These are phyloP conservation scores for Haplosporangium sp. DNA, from an alignment of 371 early-diverging fungal genomes.

Conservation along the genomic window DNA sequence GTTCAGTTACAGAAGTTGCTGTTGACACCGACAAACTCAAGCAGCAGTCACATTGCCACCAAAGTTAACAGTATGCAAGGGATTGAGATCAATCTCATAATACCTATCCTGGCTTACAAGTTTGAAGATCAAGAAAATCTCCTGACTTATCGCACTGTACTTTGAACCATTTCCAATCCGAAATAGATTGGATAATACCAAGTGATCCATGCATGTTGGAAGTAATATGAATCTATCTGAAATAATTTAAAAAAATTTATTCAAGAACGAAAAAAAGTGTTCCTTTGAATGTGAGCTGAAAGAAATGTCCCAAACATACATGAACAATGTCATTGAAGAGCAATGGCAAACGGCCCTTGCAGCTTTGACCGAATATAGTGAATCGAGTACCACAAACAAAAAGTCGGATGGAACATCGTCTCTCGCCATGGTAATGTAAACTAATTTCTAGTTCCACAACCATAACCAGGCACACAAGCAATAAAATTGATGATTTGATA, in stretches of 20 bases:
- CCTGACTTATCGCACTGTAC: no score
- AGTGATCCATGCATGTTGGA: no score
- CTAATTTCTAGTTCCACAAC: neutral
- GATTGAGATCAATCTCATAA: no score
- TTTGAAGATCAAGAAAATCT: no score
- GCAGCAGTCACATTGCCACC: slow-evolving; percentile 1
- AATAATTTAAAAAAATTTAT: no score
- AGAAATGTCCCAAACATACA: neutral
- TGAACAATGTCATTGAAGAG: slow-evolving; percentile 21
- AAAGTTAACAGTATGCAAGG: neutral
- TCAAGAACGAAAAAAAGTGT: neutral
- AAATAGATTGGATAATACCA: no score
- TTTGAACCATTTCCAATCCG: no score
- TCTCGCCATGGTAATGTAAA: slow-evolving; percentile 4
- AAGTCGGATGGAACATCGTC: neutral
- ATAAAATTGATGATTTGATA: neutral
- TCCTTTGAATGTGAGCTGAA: neutral
- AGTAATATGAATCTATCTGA: no score
- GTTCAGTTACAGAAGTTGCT: neutral
- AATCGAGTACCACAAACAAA: neutral
- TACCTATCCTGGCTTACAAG: no score
- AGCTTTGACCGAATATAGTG: neutral
- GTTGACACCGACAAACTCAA: neutral
- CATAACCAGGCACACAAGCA: neutral
- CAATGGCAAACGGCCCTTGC: slow-evolving; percentile 19